phyloP scores from a whole-genome alignment of 129 eudicot genomes.

The Flaveria trinervia region DNA sequence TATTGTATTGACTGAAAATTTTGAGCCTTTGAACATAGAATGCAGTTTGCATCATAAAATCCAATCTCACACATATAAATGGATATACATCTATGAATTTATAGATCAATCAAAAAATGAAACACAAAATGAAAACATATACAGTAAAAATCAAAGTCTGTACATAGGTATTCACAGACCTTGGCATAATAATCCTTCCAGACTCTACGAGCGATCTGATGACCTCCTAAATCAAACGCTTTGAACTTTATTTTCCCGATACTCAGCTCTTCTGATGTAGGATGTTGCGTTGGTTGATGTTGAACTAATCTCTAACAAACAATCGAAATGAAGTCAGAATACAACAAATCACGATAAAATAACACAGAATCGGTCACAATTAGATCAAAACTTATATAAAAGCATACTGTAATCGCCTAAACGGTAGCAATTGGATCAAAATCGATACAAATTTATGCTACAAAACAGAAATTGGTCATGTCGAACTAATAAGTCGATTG shows the following conservation, averaged over 20 bases:
- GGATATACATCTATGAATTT: neutral
- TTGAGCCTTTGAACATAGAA: neutral
- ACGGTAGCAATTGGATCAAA: neutral
- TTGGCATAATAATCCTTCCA: constrained; percentile 28
- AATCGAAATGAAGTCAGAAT: neutral
- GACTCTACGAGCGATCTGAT: constrained; percentile 25
- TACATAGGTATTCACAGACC: neutral
- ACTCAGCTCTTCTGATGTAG: constrained; percentile 27
- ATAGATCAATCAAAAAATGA: neutral
- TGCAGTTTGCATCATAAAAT: neutral
- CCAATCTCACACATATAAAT: no score
- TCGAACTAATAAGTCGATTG: no score
- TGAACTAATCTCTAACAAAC: constrained; percentile 24
- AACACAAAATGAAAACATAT: neutral
- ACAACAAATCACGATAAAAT: neutral
- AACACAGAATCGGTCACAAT: neutral
- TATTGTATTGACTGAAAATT: neutral
- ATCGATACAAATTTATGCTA: no score
- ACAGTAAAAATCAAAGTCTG: neutral
- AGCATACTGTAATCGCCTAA: no score
- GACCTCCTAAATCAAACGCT: constrained; percentile 29
- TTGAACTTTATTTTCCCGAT: constrained; percentile 26
- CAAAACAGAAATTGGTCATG: no score
- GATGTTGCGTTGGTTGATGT: constrained; percentile 32
- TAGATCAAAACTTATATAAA: neutral